phyloP scores from a whole-genome alignment of 176 grass and related monocot genomes.

The Zea luxurians region DNA sequence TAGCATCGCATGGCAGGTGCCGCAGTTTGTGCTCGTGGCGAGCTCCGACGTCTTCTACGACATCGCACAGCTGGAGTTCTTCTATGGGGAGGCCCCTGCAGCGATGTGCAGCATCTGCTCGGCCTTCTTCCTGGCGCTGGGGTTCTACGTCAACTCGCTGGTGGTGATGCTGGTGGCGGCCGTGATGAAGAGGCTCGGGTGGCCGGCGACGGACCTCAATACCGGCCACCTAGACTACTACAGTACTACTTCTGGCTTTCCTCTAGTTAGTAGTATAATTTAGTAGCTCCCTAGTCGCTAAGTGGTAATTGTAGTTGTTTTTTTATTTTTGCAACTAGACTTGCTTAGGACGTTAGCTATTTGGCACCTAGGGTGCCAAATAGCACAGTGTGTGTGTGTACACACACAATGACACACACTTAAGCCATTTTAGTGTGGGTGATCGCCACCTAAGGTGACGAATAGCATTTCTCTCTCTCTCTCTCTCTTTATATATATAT shows the following conservation, averaged over 20 bases:
- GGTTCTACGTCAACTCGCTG: conserved; percentile 66
- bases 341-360: no score
- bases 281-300: no score
- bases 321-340: no score
- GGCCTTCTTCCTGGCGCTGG: conserved; percentile 67
- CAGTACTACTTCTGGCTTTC: conserved; percentile 59
- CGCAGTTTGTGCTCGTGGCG: conserved; percentile 66
- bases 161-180: conserved; percentile 56
- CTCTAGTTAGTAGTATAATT: no score
- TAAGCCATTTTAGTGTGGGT: no score
- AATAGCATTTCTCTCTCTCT: no score
- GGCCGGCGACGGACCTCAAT: conserved; percentile 54
- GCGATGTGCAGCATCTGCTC: conserved; percentile 85
- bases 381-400: no score
- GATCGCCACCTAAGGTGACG: no score
- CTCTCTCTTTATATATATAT: no score
- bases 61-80: conserved; percentile 85
- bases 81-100: conserved; percentile 73
- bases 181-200: conserved; percentile 39
- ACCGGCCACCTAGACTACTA: conserved; percentile 58
- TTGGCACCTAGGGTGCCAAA: no score
- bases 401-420: no score
- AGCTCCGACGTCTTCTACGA: conserved; percentile 71
- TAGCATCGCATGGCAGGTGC: conserved; percentile 70
- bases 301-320: no score